Evolutionary conservation across 148 eudicot genomes (phyloP).

Genomic region (Cornus controversa): DNA sequence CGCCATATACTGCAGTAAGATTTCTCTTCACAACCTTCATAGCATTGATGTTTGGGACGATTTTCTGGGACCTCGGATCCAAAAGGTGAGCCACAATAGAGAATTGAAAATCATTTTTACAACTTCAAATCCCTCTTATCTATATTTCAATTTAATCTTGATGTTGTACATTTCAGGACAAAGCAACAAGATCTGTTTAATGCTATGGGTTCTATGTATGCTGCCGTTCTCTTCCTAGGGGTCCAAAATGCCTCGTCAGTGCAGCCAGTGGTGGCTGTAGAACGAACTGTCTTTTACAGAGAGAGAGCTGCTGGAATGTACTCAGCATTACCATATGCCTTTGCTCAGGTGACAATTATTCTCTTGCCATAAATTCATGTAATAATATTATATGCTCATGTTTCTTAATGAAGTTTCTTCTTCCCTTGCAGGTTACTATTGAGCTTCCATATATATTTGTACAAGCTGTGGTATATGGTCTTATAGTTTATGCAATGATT

Average conservation of each 20-base stretch:
- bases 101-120: not conserved
- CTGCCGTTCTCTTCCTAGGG: slow-evolving; percentile 47
- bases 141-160: not conserved
- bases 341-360: slow-evolving; percentile 42
- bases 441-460: slow-evolving; percentile 38
- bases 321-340: slow-evolving; percentile 59
- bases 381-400: not conserved
- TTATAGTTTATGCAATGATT: slow-evolving; percentile 49
- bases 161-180: slow-evolving; percentile 17
- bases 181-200: slow-evolving; percentile 33
- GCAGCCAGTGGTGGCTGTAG: slow-evolving; percentile 53
- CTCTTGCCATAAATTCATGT: not conserved
- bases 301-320: slow-evolving; percentile 68
- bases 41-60: not conserved
- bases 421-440: slow-evolving; percentile 28
- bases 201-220: slow-evolving; percentile 59
- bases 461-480: slow-evolving; percentile 33
- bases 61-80: not conserved
- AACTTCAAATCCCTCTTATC: not conserved
- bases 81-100: not conserved
- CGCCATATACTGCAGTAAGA: not conserved
- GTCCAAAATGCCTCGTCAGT: slow-evolving; percentile 45
- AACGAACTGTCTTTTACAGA: slow-evolving; percentile 55
- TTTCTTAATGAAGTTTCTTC: not conserved
- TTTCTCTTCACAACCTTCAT: not conserved